These are phyloP conservation scores for Mycotypha africana DNA, from an alignment of 371 early-diverging fungal species.

Conservation along the genomic window DNA sequence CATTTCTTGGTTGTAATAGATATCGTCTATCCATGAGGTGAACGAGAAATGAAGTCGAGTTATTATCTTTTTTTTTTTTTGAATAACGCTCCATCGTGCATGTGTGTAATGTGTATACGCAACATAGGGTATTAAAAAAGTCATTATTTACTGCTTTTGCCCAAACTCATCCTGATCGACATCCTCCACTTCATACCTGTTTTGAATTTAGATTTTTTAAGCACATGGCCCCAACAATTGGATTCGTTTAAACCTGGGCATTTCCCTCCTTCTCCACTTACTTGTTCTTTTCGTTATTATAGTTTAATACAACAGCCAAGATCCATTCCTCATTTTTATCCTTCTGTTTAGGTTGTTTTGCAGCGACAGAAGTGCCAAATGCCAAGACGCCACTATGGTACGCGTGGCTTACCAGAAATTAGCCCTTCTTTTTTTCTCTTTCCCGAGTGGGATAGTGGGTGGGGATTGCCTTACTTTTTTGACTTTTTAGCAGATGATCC, in stretches of 20 bases:
- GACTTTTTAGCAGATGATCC: slow-evolving; percentile 34
- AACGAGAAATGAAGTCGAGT: neutral
- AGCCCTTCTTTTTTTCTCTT: neutral
- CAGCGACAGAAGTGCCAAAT: slow-evolving; percentile 49
- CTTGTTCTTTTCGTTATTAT: slow-evolving; percentile 60
- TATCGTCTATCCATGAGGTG: slow-evolving; percentile 43
- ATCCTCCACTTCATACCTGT: slow-evolving; percentile 70
- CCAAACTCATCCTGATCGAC: slow-evolving; percentile 70
- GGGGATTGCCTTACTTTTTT: slow-evolving; percentile 35
- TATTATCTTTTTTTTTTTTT: neutral
- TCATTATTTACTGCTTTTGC: slow-evolving; percentile 47
- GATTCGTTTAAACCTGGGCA: neutral
- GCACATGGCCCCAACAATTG: neutral
- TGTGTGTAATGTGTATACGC: too few species aligned
- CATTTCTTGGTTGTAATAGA: slow-evolving; percentile 50
- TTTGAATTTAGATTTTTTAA: neutral
- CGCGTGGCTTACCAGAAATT: too few species aligned
- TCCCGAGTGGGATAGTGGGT: neutral
- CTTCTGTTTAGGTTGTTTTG: slow-evolving; percentile 54
- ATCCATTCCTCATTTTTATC: slow-evolving; percentile 76
- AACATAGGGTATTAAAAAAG: too few species aligned
- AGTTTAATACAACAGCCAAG: slow-evolving; percentile 59
- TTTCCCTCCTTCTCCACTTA: slow-evolving; percentile 11
- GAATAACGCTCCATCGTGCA: too few species aligned
- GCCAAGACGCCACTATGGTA: slow-evolving; percentile 18